Conservation (phyloP, 2,329 filamentous ascomycete species). For the Fusarium mangiferae region DNA sequence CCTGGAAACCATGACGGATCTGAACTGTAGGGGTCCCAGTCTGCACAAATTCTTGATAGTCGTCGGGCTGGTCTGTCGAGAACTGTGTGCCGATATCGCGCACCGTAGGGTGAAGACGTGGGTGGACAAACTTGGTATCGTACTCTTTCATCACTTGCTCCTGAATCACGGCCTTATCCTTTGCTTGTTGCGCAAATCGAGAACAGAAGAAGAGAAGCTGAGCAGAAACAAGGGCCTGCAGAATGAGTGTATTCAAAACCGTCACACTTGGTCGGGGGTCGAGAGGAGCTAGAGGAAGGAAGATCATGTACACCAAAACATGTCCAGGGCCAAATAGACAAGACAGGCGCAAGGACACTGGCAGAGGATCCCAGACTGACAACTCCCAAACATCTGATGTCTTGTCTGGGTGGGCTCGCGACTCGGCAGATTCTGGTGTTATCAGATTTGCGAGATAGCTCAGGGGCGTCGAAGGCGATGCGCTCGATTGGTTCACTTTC, state of each 20-base stretch:
- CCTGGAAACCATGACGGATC: slow-evolving; percentile 80
- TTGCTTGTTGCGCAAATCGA: slow-evolving; percentile 84
- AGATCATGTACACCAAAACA: slow-evolving; percentile 88
- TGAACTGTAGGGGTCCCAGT: slow-evolving; percentile 66
- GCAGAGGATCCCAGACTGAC: slow-evolving; percentile 91
- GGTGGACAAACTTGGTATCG: slow-evolving; percentile 94
- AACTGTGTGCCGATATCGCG: slow-evolving; percentile 83
- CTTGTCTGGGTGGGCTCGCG: slow-evolving; percentile 84
- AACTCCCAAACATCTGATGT: slow-evolving; percentile 94
- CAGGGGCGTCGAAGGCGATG: slow-evolving; percentile 79
- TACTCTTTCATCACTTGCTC: slow-evolving; percentile 96
- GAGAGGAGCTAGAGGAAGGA: slow-evolving; percentile 79
- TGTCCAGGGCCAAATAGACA: slow-evolving; percentile 94
- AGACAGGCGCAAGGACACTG: slow-evolving; percentile 83
- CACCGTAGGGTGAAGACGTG: slow-evolving; percentile 83
- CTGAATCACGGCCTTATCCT: slow-evolving; percentile 85
- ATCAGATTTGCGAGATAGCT: slow-evolving; percentile 77
- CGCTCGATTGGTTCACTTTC: slow-evolving; percentile 76
- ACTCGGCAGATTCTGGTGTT: slow-evolving; percentile 76
- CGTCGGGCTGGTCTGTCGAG: slow-evolving; percentile 58
- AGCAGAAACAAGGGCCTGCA: slow-evolving; percentile 78
- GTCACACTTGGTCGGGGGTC: slow-evolving; percentile 88
- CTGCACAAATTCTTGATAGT: slow-evolving; percentile 57
- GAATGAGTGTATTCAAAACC: slow-evolving; percentile 81
- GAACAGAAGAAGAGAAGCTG: slow-evolving; percentile 80